Conservation (phyloP, 495 filamentous ascomycete species). For the Xylaria flabelliformis region DNA sequence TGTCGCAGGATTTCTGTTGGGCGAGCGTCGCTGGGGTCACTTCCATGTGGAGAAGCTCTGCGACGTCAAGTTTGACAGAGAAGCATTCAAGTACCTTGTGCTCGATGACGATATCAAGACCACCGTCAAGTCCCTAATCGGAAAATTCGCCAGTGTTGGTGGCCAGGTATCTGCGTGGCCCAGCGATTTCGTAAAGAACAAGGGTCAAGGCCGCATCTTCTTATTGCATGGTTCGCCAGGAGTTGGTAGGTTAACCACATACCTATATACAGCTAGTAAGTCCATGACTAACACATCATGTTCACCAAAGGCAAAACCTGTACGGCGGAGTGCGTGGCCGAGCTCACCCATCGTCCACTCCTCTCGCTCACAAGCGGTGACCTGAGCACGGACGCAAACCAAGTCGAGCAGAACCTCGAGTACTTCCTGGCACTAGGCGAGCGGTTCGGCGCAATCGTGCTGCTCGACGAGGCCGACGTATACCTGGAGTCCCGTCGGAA, state of each 20-base stretch:
- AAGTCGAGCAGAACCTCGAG: conserved; percentile 46
- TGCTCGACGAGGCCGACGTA: conserved; percentile 55
- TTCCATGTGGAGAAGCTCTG: conserved; percentile 34
- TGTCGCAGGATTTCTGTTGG: conserved; percentile 47
- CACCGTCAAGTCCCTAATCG: conserved; percentile 35
- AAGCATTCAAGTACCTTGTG: conserved; percentile 38
- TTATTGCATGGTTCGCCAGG: conserved; percentile 37
- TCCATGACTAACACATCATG: not conserved
- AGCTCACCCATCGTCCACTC: conserved; percentile 47
- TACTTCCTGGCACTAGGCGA: conserved; percentile 51
- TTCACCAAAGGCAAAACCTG: conserved; percentile 32
- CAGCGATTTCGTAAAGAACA: conserved; percentile 39
- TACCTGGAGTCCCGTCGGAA: conserved; percentile 70
- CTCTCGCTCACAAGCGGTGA: conserved; percentile 50
- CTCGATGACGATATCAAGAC: conserved; percentile 38
- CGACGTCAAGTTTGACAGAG: conserved; percentile 36
- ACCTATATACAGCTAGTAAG: too few relatives aligned
- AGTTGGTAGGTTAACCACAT: conserved; percentile 24
- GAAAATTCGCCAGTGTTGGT: conserved; percentile 35
- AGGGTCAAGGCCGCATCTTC: conserved; percentile 40
- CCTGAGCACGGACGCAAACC: conserved; percentile 37
- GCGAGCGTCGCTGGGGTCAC: conserved; percentile 48
- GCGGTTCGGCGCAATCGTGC: conserved; percentile 51
- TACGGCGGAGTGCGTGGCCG: conserved; percentile 48
- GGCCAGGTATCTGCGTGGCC: conserved; percentile 37